Evolutionary conservation across 805 yeast genomes (phyloP).

Genomic region (Candida maesae): DNA sequence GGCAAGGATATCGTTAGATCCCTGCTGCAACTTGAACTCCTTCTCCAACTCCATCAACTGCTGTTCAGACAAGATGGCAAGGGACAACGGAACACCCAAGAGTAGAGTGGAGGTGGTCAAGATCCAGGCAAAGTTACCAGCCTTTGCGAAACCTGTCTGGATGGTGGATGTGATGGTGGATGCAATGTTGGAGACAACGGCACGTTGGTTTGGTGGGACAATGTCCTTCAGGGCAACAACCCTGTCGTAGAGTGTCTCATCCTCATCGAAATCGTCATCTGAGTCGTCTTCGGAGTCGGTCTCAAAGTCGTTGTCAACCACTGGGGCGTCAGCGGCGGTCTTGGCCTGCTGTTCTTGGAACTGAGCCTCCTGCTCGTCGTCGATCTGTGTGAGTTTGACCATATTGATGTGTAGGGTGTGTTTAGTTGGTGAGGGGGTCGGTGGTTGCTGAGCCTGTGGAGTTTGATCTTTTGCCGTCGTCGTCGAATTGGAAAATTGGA

Average conservation of each 20-base stretch:
- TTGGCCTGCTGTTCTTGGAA: slow-evolving; percentile 29
- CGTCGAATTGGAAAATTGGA: not conserved
- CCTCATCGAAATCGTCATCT: slow-evolving; percentile 63
- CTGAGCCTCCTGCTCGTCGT: slow-evolving; percentile 43
- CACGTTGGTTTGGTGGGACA: slow-evolving; percentile 83
- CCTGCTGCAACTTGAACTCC: slow-evolving; percentile 78
- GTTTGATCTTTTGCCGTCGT: not conserved
- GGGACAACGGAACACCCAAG: slow-evolving; percentile 88
- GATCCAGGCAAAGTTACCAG: slow-evolving; percentile 83
- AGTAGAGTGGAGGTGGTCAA: slow-evolving; percentile 78
- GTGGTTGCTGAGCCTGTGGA: too few species aligned
- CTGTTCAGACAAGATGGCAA: slow-evolving; percentile 87
- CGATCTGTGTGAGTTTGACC: slow-evolving; percentile 76
- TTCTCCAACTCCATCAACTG: slow-evolving; percentile 93
- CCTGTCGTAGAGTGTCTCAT: slow-evolving; percentile 86
- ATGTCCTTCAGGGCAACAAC: slow-evolving; percentile 88
- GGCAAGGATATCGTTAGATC: slow-evolving; percentile 70
- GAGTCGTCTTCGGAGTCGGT: slow-evolving; percentile 54
- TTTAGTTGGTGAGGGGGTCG: not conserved
- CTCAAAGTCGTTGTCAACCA: slow-evolving; percentile 39
- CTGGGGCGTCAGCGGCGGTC: slow-evolving; percentile 33
- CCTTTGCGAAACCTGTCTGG: slow-evolving; percentile 46
- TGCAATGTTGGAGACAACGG: slow-evolving; percentile 34
- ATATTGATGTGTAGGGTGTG: too few species aligned
- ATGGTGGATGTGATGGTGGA: slow-evolving; percentile 37